These are phyloP conservation scores for Marasmius fiardii DNA, from an alignment of 1,284 basidiomycete genomes.

Conservation along the genomic window DNA sequence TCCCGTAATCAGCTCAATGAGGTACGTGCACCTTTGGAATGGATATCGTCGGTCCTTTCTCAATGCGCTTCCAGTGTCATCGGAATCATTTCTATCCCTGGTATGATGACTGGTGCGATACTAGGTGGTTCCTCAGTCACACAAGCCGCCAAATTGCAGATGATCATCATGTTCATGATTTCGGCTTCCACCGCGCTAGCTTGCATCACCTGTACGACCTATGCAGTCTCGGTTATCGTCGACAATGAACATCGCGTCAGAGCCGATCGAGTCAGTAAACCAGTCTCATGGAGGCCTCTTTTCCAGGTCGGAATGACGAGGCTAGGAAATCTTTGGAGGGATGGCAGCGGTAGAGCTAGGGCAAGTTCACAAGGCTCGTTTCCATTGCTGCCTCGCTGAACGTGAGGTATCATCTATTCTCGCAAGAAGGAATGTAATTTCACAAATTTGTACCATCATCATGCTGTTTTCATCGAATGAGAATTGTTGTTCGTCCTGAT, in stretches of 20 bases:
- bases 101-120: slow-evolving; percentile 90
- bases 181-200: slow-evolving; percentile 71
- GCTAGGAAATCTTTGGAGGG: neutral
- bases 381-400: too few relatives aligned
- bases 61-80: slow-evolving; percentile 52
- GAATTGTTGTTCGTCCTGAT: too few relatives aligned
- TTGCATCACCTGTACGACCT: slow-evolving; percentile 59
- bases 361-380: neutral
- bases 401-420: too few relatives aligned
- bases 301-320: neutral
- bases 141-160: slow-evolving; percentile 81
- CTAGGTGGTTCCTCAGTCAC: slow-evolving; percentile 81
- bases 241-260: slow-evolving; percentile 70
- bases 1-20: slow-evolving; percentile 84
- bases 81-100: slow-evolving; percentile 74
- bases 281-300: neutral
- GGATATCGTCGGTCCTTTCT: too few relatives aligned
- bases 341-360: neutral
- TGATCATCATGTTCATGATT: slow-evolving; percentile 93
- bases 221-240: slow-evolving; percentile 59
- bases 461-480: too few relatives aligned
- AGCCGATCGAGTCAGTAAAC: slow-evolving; percentile 51
- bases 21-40: slow-evolving; percentile 45
- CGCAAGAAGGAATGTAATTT: too few relatives aligned
- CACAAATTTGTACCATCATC: too few relatives aligned